These are phyloP conservation scores for Acanthamoeba triangularis DNA, from an alignment of 208 protist species.

Conservation along the genomic window DNA sequence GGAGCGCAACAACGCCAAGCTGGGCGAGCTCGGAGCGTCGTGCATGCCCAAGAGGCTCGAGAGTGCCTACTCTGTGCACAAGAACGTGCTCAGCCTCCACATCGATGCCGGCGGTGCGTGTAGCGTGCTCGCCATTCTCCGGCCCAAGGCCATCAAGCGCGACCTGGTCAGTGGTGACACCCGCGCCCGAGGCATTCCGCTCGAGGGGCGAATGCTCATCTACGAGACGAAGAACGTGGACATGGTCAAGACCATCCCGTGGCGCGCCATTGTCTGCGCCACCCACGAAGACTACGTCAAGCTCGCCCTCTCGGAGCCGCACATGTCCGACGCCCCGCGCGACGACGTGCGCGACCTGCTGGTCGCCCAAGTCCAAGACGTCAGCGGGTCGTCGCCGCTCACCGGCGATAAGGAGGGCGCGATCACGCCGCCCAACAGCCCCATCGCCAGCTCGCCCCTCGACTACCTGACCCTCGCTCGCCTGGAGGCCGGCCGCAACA, in stretches of 20 bases:
- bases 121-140: slow-evolving; percentile 52
- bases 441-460: slow-evolving; percentile 32
- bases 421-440: slow-evolving; percentile 61
- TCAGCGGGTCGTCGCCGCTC: slow-evolving; percentile 9
- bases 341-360: background rate
- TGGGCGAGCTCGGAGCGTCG: background rate
- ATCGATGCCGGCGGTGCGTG: slow-evolving; percentile 43
- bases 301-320: slow-evolving; percentile 31
- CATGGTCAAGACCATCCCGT: slow-evolving; percentile 81
- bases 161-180: background rate
- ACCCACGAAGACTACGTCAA: slow-evolving; percentile 78
- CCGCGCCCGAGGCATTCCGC: background rate
- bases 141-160: slow-evolving; percentile 41
- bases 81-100: slow-evolving; percentile 38
- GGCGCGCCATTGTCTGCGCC: slow-evolving; percentile 71
- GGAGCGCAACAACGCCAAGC: slow-evolving; percentile 17
- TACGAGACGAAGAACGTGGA: slow-evolving; percentile 86
- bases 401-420: slow-evolving; percentile 18
- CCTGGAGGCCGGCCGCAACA: background rate
- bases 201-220: slow-evolving; percentile 36
- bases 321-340: background rate
- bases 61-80: slow-evolving; percentile 20
- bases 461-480: slow-evolving; percentile 6
- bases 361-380: background rate
- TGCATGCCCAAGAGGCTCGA: slow-evolving; percentile 23